These are phyloP conservation scores for Cardamine resedifolia DNA, from an alignment of 345 rosid genomes.

Conservation along the genomic window DNA sequence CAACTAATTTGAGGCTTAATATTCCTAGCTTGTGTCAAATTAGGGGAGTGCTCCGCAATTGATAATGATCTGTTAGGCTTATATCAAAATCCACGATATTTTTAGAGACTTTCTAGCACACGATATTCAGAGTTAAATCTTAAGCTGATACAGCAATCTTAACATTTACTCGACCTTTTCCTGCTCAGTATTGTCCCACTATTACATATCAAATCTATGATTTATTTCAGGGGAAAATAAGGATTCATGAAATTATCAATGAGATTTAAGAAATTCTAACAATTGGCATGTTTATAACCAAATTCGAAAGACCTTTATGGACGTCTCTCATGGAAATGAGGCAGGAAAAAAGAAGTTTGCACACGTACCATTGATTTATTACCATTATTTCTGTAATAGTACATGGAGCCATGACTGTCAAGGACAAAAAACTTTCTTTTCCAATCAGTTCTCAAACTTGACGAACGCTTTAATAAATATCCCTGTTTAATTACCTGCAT, in stretches of 20 bases:
- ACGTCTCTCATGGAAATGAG: constrained; percentile 1
- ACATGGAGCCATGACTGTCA: constrained; percentile 75
- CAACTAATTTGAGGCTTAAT: background rate
- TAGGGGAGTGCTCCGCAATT: background rate
- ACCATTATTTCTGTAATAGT: constrained; percentile 68
- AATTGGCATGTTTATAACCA: constrained; percentile 5
- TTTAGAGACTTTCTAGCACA: background rate
- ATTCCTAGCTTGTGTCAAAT: background rate
- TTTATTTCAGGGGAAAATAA: background rate
- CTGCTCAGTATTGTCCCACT: background rate
- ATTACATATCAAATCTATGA: background rate
- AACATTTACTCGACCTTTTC: background rate
- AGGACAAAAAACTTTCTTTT: constrained; percentile 89
- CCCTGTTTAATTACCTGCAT: constrained; percentile 76
- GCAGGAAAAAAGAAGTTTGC: background rate
- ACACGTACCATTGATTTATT: constrained; percentile 56
- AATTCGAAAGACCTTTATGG: background rate
- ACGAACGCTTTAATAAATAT: constrained; percentile 76
- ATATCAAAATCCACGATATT: background rate
- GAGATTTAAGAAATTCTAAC: background rate
- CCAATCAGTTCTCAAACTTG: constrained; percentile 77
- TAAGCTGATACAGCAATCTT: constrained; percentile 1
- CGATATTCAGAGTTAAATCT: background rate
- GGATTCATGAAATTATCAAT: background rate
- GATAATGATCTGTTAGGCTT: background rate